Percentiles rank a stretch among this genome's conserved stretches.
Conservation (phyloP, 1,284 basidiomycete genomes). For the Moniliophthora roreri region DNA sequence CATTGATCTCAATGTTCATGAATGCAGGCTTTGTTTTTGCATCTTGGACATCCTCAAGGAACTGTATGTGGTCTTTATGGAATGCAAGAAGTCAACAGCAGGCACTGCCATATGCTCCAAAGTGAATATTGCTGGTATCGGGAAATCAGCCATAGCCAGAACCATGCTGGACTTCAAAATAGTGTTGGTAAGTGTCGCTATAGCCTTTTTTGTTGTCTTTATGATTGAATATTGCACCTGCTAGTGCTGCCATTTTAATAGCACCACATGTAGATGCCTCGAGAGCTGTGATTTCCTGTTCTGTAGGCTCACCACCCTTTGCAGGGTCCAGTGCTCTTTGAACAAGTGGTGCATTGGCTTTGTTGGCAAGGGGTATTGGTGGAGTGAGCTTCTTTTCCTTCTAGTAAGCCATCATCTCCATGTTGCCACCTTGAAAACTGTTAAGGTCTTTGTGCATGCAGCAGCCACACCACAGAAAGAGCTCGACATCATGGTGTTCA, state of each 20-base stretch:
- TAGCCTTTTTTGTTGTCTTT: slow-evolving; percentile 19
- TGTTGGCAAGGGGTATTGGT: slow-evolving; percentile 26
- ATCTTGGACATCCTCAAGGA: slow-evolving; percentile 15
- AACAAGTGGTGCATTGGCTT: slow-evolving; percentile 21
- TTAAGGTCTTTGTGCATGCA: slow-evolving; percentile 43
- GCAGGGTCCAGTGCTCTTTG: slow-evolving; percentile 11
- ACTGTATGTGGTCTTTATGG: slow-evolving; percentile 10
- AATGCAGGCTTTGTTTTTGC: slow-evolving; percentile 13
- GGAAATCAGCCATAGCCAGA: slow-evolving; percentile 13
- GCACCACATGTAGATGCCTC: slow-evolving; percentile 17
- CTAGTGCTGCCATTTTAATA: slow-evolving; percentile 14
- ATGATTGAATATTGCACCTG: slow-evolving; percentile 22
- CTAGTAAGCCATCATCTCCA: slow-evolving; percentile 25
- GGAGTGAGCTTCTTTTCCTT: slow-evolving; percentile 8
- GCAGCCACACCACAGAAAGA: slow-evolving; percentile 35
- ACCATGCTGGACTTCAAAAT: slow-evolving; percentile 4
- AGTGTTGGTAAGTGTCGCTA: slow-evolving; percentile 14
- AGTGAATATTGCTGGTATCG: slow-evolving; percentile 17
- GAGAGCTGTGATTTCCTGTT: slow-evolving; percentile 14
- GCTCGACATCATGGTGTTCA: slow-evolving; percentile 16
- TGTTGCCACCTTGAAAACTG: slow-evolving; percentile 30
- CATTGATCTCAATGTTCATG: slow-evolving; percentile 18
- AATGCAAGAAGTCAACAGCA: slow-evolving; percentile 12
- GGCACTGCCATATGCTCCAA: slow-evolving; percentile 13
- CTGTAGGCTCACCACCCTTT: slow-evolving; percentile 6